These are phyloP conservation scores for Talaromyces verruculosus DNA, from an alignment of 2,329 filamentous ascomycete species.

Conservation along the genomic window DNA sequence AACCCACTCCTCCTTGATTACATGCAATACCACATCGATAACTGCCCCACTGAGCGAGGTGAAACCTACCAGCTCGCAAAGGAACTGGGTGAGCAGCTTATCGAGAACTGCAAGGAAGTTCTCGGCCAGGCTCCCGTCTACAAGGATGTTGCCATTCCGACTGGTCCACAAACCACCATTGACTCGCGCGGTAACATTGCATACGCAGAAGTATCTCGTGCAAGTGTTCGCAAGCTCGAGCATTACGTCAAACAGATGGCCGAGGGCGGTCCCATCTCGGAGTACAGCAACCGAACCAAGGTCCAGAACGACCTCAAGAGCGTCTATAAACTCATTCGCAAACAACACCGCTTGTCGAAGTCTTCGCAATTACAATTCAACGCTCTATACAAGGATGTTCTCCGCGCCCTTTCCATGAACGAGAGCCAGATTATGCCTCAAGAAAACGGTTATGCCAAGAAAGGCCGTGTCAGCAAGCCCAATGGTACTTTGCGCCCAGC, in stretches of 20 bases:
- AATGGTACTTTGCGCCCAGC: slow-evolving; percentile 66
- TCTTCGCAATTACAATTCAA: slow-evolving; percentile 96
- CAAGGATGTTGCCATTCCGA: slow-evolving; percentile 93
- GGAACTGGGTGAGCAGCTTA: slow-evolving; percentile 85
- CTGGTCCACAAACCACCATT: slow-evolving; percentile 87
- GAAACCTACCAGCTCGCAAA: slow-evolving; percentile 99
- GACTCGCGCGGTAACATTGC: slow-evolving; percentile 89
- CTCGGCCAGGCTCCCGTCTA: slow-evolving; percentile 80
- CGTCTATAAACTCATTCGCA: slow-evolving; percentile 97
- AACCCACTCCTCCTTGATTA: slow-evolving; percentile 95
- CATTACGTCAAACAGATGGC: slow-evolving; percentile 99
- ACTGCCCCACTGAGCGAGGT: slow-evolving; percentile 92
- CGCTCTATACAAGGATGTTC: slow-evolving; percentile 86
- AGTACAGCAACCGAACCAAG: slow-evolving; percentile 97
- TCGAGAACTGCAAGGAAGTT: slow-evolving; percentile 96
- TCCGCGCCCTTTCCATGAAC: slow-evolving; percentile 94
- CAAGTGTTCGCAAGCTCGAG: slow-evolving; percentile 92
- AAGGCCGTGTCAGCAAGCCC: slow-evolving; percentile 53
- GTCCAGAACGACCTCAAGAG: slow-evolving; percentile 92
- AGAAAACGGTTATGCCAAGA: slow-evolving; percentile 67
- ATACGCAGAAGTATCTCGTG: slow-evolving; percentile 81
- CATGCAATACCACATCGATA: slow-evolving; percentile 99
- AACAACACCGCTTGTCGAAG: slow-evolving; percentile 97
- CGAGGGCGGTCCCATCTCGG: slow-evolving; percentile 95
- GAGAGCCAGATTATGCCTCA: slow-evolving; percentile 94